phyloP scores from a whole-genome alignment of 805 yeast species.

The Barnettozyma populi region DNA sequence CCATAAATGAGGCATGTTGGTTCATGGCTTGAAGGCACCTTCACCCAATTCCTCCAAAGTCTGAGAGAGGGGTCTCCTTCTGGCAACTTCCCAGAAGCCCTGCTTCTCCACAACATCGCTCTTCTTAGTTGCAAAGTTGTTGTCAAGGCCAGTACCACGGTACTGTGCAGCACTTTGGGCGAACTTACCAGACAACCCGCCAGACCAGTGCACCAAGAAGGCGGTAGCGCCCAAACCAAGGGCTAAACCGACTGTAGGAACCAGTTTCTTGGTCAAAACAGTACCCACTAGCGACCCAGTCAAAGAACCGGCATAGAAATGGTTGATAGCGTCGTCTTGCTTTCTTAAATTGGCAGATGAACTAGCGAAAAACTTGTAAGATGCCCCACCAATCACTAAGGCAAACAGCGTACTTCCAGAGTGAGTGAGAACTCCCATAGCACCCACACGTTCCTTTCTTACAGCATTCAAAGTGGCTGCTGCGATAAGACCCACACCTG shows the following conservation, averaged over 20 bases:
- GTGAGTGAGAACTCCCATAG: conserved; percentile 28
- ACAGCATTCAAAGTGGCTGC: conserved; percentile 42
- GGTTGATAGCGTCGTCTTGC: conserved; percentile 57
- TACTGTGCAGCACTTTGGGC: conserved; percentile 32
- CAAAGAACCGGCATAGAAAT: conserved; percentile 42
- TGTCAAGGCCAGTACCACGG: conserved; percentile 24
- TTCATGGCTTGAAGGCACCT: conserved; percentile 22
- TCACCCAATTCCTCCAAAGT: conserved; percentile 69
- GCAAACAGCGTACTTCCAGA: conserved; percentile 31
- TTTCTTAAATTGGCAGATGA: conserved; percentile 55
- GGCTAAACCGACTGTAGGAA: conserved; percentile 42
- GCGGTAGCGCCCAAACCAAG: conserved; percentile 37
- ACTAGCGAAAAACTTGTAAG: conserved; percentile 36
- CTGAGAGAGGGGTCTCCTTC: conserved; percentile 78
- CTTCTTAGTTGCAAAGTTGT: conserved; percentile 23
- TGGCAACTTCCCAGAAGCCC: conserved; percentile 75
- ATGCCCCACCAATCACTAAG: conserved; percentile 46
- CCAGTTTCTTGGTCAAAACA: conserved; percentile 26
- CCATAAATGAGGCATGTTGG: conserved; percentile 2
- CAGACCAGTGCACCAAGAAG: conserved; percentile 51
- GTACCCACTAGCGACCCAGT: conserved; percentile 41
- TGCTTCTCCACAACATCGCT: conserved; percentile 31
- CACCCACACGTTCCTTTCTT: conserved; percentile 37
- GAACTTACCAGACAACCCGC: conserved; percentile 29
- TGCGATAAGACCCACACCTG: conserved; percentile 42